A percentile compares a stretch with the other conserved stretches of the same genome.
These are phyloP conservation scores for Alternaria consortialis DNA, from an alignment of 2,329 filamentous ascomycete species.

Conservation along the genomic window DNA sequence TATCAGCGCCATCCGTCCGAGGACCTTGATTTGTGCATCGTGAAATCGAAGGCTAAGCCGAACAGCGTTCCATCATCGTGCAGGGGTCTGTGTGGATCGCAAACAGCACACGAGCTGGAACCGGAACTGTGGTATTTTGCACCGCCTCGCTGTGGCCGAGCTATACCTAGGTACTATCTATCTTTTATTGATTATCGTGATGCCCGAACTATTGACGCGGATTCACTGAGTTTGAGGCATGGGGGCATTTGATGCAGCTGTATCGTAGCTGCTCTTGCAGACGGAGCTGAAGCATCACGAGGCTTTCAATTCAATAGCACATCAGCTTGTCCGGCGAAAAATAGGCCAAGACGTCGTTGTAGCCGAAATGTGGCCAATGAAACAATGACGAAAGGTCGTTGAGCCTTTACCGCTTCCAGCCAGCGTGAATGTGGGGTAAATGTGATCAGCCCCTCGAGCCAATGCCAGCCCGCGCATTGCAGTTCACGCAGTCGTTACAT, in stretches of 20 bases:
- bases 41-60: constrained; percentile 15
- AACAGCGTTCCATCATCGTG: constrained; percentile 19
- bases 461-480: constrained; percentile 19
- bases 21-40: constrained; percentile 24
- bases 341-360: constrained; percentile 4
- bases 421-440: constrained; percentile 23
- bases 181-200: background rate
- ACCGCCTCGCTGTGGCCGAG: constrained; percentile 32
- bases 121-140: constrained; percentile 35
- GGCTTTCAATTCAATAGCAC: background rate
- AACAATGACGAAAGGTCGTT: constrained; percentile 29
- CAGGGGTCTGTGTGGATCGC: constrained; percentile 28
- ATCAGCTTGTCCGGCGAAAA: constrained; percentile 11
- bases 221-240: background rate
- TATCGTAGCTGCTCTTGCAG: background rate
- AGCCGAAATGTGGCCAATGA: constrained; percentile 18
- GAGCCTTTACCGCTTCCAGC: constrained; percentile 31
- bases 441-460: constrained; percentile 14
- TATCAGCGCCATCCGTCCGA: constrained; percentile 36
- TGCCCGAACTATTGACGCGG: background rate
- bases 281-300: background rate
- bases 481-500: constrained; percentile 4
- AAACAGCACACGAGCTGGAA: constrained; percentile 38
- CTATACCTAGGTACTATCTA: background rate
- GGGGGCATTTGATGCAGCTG: background rate